Evolutionary conservation across 805 yeast genomes (phyloP), one percentile per base, ranked within the genome.

Genomic region (Cyberlindnera galapagoensis): DNA sequence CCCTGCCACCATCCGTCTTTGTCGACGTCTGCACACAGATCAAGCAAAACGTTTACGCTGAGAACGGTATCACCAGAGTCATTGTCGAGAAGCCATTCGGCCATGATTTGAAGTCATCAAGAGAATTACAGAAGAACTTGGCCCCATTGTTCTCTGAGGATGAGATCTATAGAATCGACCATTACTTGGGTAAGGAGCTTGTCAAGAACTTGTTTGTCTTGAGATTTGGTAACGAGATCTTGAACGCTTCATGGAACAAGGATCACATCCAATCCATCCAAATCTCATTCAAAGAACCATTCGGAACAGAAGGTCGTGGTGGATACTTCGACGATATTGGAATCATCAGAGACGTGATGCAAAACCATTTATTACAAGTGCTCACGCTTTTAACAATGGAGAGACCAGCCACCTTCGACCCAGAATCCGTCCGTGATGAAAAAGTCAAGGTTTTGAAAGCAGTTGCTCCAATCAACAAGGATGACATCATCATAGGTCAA

Each of bases 231-330:
- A 92, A 92, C 63, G 79, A 80, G 54, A 74, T 90, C 59, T 68
- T 92, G 54, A 74, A 74, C 52, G 85, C 94, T n/a, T 74, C 82
- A 35, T 92, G 97, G 97, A 80, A 82, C 65, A 78, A 69, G 56
- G 72, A 82, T 43, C 80, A 73, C 59, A 76, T 92, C 52, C 69
- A 76, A 41, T 74, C 80, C 24, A 78, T 92, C 41, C 96, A 90
- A 67, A 77, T 92, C 46, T 74, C 90, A 10, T 90, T 92, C 70
- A 92, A 92, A 66, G 98, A 92, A 65, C 85, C 92, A n/a, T 92
- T 92, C 50, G 98, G 98, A 35, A 92, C 98, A 24, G 96, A 92
- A 63, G 98, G 98, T 36, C 77, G 98, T 57, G 98, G 98, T 47
- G 98, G 98, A 23, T 92, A 92, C 66, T 92, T 92, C 54, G 97